Evolutionary conservation across 2,329 filamentous ascomycete species (phyloP).

Genomic region (Fusarium sp.): DNA sequence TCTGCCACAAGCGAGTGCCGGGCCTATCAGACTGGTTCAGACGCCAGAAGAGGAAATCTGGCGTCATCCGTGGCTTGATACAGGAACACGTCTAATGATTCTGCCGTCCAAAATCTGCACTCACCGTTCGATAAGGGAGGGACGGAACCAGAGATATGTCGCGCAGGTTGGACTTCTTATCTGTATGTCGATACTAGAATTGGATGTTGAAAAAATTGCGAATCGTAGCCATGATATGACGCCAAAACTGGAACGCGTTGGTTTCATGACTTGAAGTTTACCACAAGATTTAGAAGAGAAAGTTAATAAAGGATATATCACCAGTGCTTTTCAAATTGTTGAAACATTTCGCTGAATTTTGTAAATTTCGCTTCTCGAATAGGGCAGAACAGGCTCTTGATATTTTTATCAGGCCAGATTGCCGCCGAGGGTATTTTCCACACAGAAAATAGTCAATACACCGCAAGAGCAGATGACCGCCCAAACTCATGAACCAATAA

Average conservation of each 20-base stretch:
- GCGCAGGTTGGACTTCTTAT: too few species aligned
- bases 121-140: background rate
- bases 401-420: conserved; percentile 11
- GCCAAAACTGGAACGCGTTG: background rate
- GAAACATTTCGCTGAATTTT: background rate
- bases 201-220: too few species aligned
- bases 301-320: background rate
- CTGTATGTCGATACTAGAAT: too few species aligned
- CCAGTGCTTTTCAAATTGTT: background rate
- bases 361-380: conserved; percentile 11
- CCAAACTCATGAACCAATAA: conserved; percentile 21
- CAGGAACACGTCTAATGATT: background rate
- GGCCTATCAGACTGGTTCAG: conserved; percentile 18
- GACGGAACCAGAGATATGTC: background rate
- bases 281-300: background rate
- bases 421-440: conserved; percentile 26
- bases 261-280: too few species aligned
- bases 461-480: background rate
- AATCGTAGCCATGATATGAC: background rate
- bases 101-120: too few species aligned
- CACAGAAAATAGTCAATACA: conserved; percentile 24
- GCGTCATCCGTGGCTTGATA: background rate
- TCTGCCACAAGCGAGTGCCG: conserved; percentile 5
- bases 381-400: conserved; percentile 19
- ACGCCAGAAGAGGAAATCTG: conserved; percentile 27